Evolutionary conservation across 2,329 filamentous ascomycete species (phyloP).

Genomic region (Coniochaeta hoffmannii): DNA sequence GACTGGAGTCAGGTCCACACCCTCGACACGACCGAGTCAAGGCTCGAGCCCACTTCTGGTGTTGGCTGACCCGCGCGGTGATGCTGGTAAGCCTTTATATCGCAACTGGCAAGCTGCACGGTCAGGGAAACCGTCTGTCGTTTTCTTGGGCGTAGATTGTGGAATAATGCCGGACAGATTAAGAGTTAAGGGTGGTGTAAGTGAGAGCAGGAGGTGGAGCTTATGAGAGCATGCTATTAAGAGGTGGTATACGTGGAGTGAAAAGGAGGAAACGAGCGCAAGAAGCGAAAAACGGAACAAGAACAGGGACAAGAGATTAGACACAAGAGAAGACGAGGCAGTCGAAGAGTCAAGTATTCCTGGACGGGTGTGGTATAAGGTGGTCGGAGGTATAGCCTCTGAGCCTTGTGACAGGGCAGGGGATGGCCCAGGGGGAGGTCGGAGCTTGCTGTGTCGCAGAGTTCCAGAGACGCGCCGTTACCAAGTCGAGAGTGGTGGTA

Average conservation of each 20-base stretch:
- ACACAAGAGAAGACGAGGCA: slow-evolving; percentile 11
- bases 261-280: slow-evolving; percentile 11
- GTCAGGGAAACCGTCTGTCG: not conserved
- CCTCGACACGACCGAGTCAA: not conserved
- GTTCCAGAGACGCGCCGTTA: not conserved
- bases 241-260: not conserved
- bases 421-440: not conserved
- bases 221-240: not conserved
- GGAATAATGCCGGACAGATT: not conserved
- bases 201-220: not conserved
- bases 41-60: not conserved
- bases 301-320: slow-evolving; percentile 11
- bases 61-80: not conserved
- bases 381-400: slow-evolving; percentile 1
- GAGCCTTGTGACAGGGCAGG: not conserved
- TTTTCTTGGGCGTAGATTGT: not conserved
- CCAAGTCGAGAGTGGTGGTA: not conserved
- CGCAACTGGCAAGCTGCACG: not conserved
- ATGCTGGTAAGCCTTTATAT: slow-evolving; percentile 1
- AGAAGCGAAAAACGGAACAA: slow-evolving; percentile 8
- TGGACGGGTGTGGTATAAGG: not conserved
- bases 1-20: not conserved
- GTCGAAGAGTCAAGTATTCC: slow-evolving; percentile 5
- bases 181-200: slow-evolving; percentile 1
- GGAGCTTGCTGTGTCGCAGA: not conserved